Base-by-base conservation (phyloP, 2,329 filamentous ascomycete genomes). In the Teratosphaeria viscida region DNA sequence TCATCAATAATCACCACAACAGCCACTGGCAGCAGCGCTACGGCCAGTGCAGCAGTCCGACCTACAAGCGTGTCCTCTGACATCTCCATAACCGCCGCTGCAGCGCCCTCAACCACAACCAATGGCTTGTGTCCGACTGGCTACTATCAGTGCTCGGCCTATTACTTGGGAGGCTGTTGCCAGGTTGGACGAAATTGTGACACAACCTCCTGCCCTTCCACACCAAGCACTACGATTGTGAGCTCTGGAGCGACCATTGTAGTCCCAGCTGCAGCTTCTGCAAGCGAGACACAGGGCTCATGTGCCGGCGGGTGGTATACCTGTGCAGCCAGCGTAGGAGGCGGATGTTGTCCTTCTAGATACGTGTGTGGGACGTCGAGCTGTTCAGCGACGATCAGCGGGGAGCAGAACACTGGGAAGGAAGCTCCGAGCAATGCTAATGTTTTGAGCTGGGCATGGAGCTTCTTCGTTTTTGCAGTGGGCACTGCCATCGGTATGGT, bases 91-190 rank as follows among this genome's bases (percentile, higher is more conserved):
- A 58, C 61, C n/a, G 59, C 63, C 2, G 60, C 73, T 1, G 65
- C 70, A 23, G 32, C 11, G 12, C 26, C 37, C 6, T 71, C 73
- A 0, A 66, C 67, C 5, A 69, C 66, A 35, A 68, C 61, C 54
- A 37, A 57, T 37, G 68, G 72, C 8, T 69, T 81, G 66, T 97
- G 92, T 67, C 92, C 92, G 0, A 92, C 87, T 0, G 92, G 92
- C 2, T 97, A 92, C 78, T 97, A 97, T 73, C 87, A 90, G 56
- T 97, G 92, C 74, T 83, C 86, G 2, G 92, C 92, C 1, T 85
- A 85, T 61, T 90, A 92, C 61, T 78, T 82, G 1, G 90, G 89
- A 14, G 90, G 90, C 23, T 97, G 92, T 77, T 97, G 92, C 75
- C 88, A 88, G 60, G 91, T 90, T 0, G 92, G 90, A 1, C 84